A percentile compares a stretch with the other conserved stretches of the same genome.
Evolutionary conservation across 1,284 basidiomycete genomes (phyloP).

Genomic region (Ceratorhiza oryzae-sativae): DNA sequence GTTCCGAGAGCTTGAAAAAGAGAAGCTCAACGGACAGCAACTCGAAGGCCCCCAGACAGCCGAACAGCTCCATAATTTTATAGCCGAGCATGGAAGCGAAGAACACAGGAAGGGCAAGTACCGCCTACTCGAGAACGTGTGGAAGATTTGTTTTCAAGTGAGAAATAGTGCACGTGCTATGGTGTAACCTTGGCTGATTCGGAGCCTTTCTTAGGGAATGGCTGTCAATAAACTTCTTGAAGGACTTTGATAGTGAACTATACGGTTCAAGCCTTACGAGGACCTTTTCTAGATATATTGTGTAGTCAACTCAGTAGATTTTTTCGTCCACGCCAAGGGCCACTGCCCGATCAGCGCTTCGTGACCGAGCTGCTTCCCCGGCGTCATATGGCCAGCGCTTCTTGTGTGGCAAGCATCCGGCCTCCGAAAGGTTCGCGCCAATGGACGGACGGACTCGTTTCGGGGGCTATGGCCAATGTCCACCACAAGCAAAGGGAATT

Average conservation of each 20-base stretch:
- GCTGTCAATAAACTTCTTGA: slow-evolving; percentile 11
- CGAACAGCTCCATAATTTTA: slow-evolving; percentile 60
- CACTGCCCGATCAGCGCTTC: not conserved
- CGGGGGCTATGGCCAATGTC: not conserved
- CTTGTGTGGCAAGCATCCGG: not conserved
- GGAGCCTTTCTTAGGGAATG: not conserved
- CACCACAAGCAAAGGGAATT: not conserved
- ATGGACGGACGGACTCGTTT: not conserved
- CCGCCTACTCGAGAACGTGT: slow-evolving; percentile 62
- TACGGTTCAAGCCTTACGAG: not conserved
- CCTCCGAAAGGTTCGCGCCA: too few species aligned
- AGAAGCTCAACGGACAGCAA: slow-evolving; percentile 64
- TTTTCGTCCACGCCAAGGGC: not conserved
- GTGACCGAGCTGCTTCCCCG: not conserved
- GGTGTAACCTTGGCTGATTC: too few species aligned
- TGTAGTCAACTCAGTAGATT: not conserved
- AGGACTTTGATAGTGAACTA: not conserved
- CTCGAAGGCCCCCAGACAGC: slow-evolving; percentile 59
- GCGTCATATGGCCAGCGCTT: not conserved
- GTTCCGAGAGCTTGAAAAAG: slow-evolving; percentile 60
- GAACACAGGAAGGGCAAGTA: slow-evolving; percentile 50
- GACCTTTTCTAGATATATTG: not conserved
- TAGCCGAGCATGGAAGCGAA: slow-evolving; percentile 52
- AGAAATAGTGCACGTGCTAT: not conserved
- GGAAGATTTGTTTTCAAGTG: slow-evolving; percentile 54